phyloP scores from a whole-genome alignment of 805 yeast species.

The Myxozyma nipponensis region DNA sequence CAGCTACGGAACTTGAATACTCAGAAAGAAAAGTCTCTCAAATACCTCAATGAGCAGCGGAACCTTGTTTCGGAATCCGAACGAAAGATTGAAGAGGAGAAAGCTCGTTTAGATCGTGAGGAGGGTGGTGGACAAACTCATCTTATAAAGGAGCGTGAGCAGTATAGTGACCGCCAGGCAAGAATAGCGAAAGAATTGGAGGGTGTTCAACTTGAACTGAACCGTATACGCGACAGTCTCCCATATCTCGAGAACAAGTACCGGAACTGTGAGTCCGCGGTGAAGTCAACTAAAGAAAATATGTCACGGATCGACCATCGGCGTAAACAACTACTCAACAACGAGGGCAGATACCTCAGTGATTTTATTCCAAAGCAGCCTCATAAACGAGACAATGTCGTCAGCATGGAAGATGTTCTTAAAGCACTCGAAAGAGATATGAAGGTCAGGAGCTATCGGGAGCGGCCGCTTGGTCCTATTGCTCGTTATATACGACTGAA shows the following conservation, averaged over 20 bases:
- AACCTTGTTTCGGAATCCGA: no score
- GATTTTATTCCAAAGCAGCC: conserved; percentile 43
- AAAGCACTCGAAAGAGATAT: conserved; percentile 41
- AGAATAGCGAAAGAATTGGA: conserved; percentile 16
- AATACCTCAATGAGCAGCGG: no score
- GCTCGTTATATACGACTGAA: conserved; percentile 61
- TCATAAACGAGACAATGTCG: no score
- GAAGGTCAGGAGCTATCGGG: conserved; percentile 44
- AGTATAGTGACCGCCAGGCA: background rate
- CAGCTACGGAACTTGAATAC: no score
- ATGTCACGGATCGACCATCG: conserved; percentile 10
- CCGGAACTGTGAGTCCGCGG: background rate
- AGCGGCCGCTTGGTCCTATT: conserved; percentile 73
- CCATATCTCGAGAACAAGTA: background rate
- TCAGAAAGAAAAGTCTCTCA: no score
- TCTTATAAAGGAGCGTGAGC: conserved; percentile 3
- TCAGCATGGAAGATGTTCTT: conserved; percentile 43
- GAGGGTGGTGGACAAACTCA: conserved; percentile 5
- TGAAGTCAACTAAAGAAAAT: no score
- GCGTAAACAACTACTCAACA: conserved; percentile 22
- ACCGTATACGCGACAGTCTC: no score
- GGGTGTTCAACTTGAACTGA: conserved; percentile 2
- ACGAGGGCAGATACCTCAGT: conserved; percentile 35
- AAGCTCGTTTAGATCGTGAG: conserved; percentile 19
- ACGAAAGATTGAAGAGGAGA: conserved; percentile 35